A percentile compares a stretch with the other conserved stretches of the same genome.
These are phyloP conservation scores for Aspergillus fumigatiaffinis DNA, from an alignment of 2,329 filamentous ascomycete genomes.

Conservation along the genomic window DNA sequence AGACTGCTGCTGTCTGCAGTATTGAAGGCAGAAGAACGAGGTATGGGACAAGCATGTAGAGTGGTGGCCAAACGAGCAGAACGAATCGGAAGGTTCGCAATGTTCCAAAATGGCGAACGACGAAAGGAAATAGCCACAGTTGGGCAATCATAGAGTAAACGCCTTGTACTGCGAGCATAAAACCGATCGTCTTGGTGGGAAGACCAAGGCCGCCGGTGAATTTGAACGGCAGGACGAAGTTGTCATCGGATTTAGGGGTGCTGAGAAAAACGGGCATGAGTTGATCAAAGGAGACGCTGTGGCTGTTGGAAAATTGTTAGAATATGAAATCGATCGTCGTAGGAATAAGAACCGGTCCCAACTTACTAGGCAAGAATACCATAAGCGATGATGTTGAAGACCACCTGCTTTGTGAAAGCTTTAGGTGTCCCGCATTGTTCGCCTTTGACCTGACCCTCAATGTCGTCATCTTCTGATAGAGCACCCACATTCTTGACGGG, in stretches of 20 bases:
- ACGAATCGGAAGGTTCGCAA: conserved; percentile 78
- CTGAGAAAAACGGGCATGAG: conserved; percentile 89
- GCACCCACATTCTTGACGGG: conserved; percentile 28
- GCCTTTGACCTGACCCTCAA: conserved; percentile 40
- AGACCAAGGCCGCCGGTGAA: conserved; percentile 85
- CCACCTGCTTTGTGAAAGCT: conserved; percentile 78
- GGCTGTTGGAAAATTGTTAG: conserved; percentile 52
- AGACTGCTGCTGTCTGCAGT: conserved; percentile 70
- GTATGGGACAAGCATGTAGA: conserved; percentile 87
- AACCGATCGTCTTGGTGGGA: conserved; percentile 76
- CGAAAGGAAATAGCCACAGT: conserved; percentile 74
- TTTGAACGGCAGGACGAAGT: conserved; percentile 71
- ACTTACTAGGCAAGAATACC: conserved; percentile 93
- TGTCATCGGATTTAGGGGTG: conserved; percentile 52
- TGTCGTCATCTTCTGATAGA: conserved; percentile 36
- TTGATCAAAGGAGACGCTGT: conserved; percentile 95
- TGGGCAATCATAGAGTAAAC: conserved; percentile 85
- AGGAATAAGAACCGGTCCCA: not conserved
- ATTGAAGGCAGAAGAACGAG: conserved; percentile 73
- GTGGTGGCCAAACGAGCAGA: conserved; percentile 75
- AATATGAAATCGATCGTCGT: conserved; percentile 43
- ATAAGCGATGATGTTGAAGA: conserved; percentile 84
- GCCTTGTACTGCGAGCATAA: conserved; percentile 85
- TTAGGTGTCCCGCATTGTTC: conserved; percentile 46
- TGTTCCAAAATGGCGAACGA: conserved; percentile 71